A percentile compares a stretch with the other conserved stretches of the same genome.
Conservation (phyloP, 2,329 filamentous ascomycete genomes). For the Plenodomus biglobosus region DNA sequence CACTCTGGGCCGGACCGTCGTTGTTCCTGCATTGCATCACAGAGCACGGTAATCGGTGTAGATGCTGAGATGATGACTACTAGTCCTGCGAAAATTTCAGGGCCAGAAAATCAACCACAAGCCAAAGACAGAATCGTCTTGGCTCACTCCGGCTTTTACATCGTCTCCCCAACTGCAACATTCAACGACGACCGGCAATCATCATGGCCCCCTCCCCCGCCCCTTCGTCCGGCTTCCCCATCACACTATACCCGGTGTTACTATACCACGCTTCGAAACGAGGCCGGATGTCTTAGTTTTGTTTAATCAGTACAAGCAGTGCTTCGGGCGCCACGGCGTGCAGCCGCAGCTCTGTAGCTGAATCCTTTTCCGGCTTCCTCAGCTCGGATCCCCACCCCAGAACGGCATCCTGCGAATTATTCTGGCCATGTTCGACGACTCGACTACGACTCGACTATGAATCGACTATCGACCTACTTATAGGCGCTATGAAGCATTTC, state of each 20-base stretch:
- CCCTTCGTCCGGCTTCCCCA: slow-evolving; percentile 34
- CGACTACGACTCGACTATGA: no score
- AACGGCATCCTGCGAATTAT: slow-evolving; percentile 16
- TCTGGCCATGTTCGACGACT: no score
- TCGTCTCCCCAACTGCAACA: slow-evolving; percentile 13
- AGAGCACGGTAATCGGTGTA: background rate
- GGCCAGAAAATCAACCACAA: no score
- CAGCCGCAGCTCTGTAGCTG: slow-evolving; percentile 23
- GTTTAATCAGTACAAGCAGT: slow-evolving; percentile 13
- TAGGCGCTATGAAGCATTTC: slow-evolving; percentile 2
- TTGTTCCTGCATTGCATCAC: background rate
- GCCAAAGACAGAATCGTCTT: no score
- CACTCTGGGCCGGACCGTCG: background rate
- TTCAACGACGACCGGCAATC: slow-evolving; percentile 11
- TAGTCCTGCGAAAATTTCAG: no score
- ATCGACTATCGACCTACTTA: slow-evolving; percentile 9
- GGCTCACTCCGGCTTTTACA: slow-evolving; percentile 5
- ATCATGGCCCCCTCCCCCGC: slow-evolving; percentile 35
- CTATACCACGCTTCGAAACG: slow-evolving; percentile 21
- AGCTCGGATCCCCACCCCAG: slow-evolving; percentile 29
- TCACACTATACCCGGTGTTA: slow-evolving; percentile 15
- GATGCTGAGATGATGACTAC: background rate
- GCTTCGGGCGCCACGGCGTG: slow-evolving; percentile 19
- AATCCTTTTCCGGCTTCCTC: slow-evolving; percentile 24
- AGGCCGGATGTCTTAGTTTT: slow-evolving; percentile 14